Conservation (phyloP, 495 filamentous ascomycete species). For the Glutinoglossum americanum region DNA sequence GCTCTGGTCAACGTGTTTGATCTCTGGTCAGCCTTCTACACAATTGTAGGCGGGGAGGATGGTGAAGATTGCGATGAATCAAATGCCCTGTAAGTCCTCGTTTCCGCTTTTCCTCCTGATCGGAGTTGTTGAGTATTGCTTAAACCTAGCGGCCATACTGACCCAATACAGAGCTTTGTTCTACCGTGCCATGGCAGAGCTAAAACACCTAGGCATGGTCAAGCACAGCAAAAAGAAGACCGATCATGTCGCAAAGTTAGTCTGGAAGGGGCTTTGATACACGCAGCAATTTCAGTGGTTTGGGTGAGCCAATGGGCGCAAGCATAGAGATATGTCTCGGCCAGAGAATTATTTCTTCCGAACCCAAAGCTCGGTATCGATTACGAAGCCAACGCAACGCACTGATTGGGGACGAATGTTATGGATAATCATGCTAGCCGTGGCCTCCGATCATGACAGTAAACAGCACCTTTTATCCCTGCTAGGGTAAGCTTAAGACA, state of each 20-base stretch:
- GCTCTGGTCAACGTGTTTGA: conserved; percentile 73
- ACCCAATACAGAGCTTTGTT: conserved; percentile 36
- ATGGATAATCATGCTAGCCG: no score
- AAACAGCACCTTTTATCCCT: no score
- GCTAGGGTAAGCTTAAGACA: no score
- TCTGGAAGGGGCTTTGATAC: conserved; percentile 40
- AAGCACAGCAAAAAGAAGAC: conserved; percentile 78
- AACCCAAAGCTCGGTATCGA: neutral
- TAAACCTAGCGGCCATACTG: neutral
- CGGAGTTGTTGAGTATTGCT: neutral
- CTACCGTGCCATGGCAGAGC: conserved; percentile 61
- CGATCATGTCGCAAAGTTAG: conserved; percentile 71
- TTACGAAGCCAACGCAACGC: neutral
- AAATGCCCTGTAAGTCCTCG: conserved; percentile 2
- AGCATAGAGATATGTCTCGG: no score
- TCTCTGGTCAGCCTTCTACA: conserved; percentile 71
- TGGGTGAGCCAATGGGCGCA: neutral
- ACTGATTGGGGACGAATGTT: no score
- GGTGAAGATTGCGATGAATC: conserved; percentile 16
- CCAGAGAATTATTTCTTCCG: neutral
- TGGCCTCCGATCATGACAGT: no score
- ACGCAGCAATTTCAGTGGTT: neutral
- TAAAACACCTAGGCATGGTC: conserved; percentile 67
- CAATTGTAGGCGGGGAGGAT: conserved; percentile 45
- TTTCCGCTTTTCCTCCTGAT: neutral